Conservation (phyloP, 805 yeast species). For the Starmerella tilneyi region DNA sequence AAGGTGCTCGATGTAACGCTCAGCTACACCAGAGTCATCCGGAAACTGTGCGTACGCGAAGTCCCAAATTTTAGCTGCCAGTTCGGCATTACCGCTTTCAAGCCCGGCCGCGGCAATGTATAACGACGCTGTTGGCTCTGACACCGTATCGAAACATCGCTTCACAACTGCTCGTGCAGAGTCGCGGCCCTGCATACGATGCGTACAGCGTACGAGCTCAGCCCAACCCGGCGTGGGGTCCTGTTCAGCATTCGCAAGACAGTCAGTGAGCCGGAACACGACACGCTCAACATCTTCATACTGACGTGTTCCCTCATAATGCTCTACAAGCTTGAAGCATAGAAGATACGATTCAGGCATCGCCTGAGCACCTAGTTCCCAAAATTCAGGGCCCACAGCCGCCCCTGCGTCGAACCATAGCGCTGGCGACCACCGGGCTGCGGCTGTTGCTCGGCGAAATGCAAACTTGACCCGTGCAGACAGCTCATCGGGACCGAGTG, state of each 20-base stretch:
- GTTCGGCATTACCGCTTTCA: slow-evolving; percentile 50
- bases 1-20: slow-evolving; percentile 62
- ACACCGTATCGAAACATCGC: slow-evolving; percentile 46
- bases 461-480: slow-evolving; percentile 56
- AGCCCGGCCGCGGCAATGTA: slow-evolving; percentile 72
- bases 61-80: slow-evolving; percentile 68
- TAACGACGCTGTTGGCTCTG: slow-evolving; percentile 49
- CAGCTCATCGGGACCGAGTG: slow-evolving; percentile 41
- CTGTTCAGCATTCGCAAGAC: slow-evolving; percentile 28
- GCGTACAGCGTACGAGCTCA: slow-evolving; percentile 58
- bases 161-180: slow-evolving; percentile 67
- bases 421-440: slow-evolving; percentile 56
- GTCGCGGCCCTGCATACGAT: slow-evolving; percentile 52
- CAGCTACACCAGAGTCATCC: slow-evolving; percentile 48
- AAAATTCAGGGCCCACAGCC: slow-evolving; percentile 32
- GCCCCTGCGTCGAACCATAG: slow-evolving; percentile 55
- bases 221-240: slow-evolving; percentile 56
- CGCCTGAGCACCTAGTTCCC: slow-evolving; percentile 46
- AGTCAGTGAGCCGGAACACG: slow-evolving; percentile 44
- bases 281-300: slow-evolving; percentile 41
- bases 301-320: slow-evolving; percentile 50
- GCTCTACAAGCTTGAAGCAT: slow-evolving; percentile 56
- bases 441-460: slow-evolving; percentile 57
- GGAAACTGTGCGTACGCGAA: slow-evolving; percentile 56
- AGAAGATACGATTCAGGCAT: slow-evolving; percentile 65